Percentiles rank a stretch among this genome's conserved stretches.
phyloP scores from a whole-genome alignment of 257 asterid species.

The Solanum chiquidenum region DNA sequence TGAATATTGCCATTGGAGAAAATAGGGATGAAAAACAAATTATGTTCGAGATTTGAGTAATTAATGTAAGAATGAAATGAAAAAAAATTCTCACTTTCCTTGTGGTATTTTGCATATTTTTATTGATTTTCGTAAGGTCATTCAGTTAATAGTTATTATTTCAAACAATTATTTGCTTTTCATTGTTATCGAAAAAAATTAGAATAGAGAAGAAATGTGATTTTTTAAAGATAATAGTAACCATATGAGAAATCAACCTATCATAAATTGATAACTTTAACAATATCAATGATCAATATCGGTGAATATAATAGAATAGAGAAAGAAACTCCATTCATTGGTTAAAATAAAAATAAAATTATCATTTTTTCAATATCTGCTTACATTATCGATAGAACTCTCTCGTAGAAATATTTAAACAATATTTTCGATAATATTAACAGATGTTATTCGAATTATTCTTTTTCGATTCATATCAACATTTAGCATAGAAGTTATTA shows the following conservation, averaged over 20 bases:
- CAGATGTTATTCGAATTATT: not conserved
- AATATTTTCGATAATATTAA: not conserved
- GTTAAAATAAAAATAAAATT: not conserved
- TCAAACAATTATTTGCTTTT: accelerated
- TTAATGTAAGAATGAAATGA: slow-evolving; percentile 18
- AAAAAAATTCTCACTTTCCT: not conserved
- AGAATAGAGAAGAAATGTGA: accelerated
- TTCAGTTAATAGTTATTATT: not conserved
- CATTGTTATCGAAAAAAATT: accelerated
- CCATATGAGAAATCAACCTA: not conserved
- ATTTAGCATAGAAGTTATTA: too few species aligned
- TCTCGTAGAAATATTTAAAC: not conserved
- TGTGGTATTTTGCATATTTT: not conserved
- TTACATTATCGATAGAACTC: not conserved
- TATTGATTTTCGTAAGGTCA: not conserved
- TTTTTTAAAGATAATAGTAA: not conserved
- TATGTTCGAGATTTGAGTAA: slow-evolving; percentile 31
- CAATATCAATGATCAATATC: not conserved
- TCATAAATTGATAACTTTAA: not conserved
- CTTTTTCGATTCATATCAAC: too few species aligned
- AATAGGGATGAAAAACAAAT: slow-evolving; percentile 22
- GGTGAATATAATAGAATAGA: not conserved
- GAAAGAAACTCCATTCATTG: not conserved
- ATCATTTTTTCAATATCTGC: not conserved
- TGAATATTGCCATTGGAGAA: slow-evolving; percentile 54